Evolutionary conservation across 768 basidiomycete species (phyloP), one percentile per base, ranked within the genome.

Genomic region (Leccinum imitatum): DNA sequence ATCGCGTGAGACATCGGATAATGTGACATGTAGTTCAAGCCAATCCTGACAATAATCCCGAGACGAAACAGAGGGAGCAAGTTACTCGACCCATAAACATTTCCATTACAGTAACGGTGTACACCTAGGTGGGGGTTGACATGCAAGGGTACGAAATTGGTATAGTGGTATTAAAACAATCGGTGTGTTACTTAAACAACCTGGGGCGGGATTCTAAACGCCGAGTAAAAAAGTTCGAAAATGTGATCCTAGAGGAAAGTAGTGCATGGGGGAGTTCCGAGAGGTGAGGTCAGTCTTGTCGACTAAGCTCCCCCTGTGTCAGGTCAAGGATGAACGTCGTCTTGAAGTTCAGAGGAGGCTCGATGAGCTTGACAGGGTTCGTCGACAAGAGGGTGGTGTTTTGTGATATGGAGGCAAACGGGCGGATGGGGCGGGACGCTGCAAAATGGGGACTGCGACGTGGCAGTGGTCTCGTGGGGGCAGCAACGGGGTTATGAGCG

Each of bases 291-390:
- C 69, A 83, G 64, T 83, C 82, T 74, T 86, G 87, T 67, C 90
- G 79, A 73, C 89, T 83, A 71, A 94, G 81, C 72, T 94, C 91
- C 8, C 84, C 90, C 71, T 91, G 91, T 0, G 91, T 92, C 59
- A 94, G 80, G 73, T 93, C 82, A 55, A 94, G 84, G 61, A 88
- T 78, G 66, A 92, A 93, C 41, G 83, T 84, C 52, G 79, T 78
- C 71, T 83, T 82, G 74, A 84, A 84, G 71, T 89, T 85, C 68
- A 85, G 80, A 27, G 92, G 90, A 10, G 90, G 88, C 71, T 91
- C 82, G 59, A 94, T 92, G 69, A 93, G 79, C 69, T 93, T 93
- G 17, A 86, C 79, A 6, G 86, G 77, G 57, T 83, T 82, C 53
- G 78, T 79, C 58, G 68, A 71, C 6, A 69, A 61, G 23, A 59